Evolutionary conservation across 805 yeast genomes (phyloP), one percentile per base, ranked within the genome.

Genomic region (Wickerhamomyces chambardii): DNA sequence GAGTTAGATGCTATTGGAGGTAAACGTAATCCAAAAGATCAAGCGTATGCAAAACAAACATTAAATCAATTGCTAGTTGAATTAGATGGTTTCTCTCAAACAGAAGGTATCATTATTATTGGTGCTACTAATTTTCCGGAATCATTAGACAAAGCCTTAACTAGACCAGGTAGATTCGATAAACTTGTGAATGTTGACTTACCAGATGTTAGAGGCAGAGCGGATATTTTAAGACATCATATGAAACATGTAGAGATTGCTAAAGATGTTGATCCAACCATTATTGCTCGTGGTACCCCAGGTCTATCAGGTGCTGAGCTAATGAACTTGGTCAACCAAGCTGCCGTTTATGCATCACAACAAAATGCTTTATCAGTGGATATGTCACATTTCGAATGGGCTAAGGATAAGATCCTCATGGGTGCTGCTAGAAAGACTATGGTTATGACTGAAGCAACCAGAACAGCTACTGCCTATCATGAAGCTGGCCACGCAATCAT

Each of bases 121-220:
- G 98, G 97, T 48, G 98, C 98, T 11, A 92, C 99, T 4, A 92
- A 92, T 66, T 92, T 90, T 73, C 97, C 98, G 7, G 97, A 92
- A 58, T 76, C 94, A 36, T 71, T 92, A 40, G 99, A 92, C 62
- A 87, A 90, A 59, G 99, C 99, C 1, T 70, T 92, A 51, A 90
- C 97, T 2, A 78, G 99, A 64, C 99, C 99, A 10, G 98, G 98
- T 26, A 76, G 98, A 59, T 92, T 92, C 55, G 98, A 94, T 61
- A 92, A 92, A 64, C 80, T 84, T 49, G 97, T 92, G 18, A 76
- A 83, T 48, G 98, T 92, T 29, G 96, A 87, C 43, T 71, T 92
- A 47, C 99, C 99, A 5, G 99, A 92, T 61, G 97, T 94, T 25
- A 77, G 98, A 53, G 99, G 99, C 32, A 80, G 99, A 55, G 70